Evolutionary conservation across 208 protist species (phyloP).

Genomic region (Angomonas deanei): DNA sequence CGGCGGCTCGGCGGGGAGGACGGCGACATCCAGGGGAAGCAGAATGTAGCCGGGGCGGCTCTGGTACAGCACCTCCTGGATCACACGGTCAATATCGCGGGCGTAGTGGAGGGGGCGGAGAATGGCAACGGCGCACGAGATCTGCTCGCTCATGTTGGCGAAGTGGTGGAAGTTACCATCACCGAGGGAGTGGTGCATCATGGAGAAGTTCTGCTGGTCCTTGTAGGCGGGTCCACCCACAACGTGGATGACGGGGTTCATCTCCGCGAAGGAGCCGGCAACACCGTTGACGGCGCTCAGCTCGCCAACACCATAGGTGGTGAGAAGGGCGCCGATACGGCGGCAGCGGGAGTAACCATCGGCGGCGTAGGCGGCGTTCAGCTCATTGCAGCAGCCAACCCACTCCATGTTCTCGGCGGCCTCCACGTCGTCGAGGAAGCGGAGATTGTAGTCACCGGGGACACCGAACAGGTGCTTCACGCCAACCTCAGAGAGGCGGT

Average conservation of each 20-base stretch:
- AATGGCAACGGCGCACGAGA: conserved; percentile 11
- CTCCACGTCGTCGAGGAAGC: conserved; percentile 35
- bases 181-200: conserved; percentile 29
- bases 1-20: neutral
- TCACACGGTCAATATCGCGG: conserved; percentile 28
- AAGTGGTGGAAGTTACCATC: conserved; percentile 27
- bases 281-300: conserved; percentile 37
- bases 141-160: conserved; percentile 13
- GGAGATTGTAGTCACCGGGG: conserved; percentile 41
- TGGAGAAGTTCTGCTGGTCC: conserved; percentile 1
- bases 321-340: conserved; percentile 34
- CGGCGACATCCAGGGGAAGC: conserved; percentile 23
- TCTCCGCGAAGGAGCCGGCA: conserved; percentile 18
- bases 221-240: conserved; percentile 18
- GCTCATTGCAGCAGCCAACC: conserved; percentile 38
- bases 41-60: conserved; percentile 31
- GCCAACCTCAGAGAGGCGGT: conserved; percentile 22
- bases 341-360: conserved; percentile 36
- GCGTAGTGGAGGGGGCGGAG: conserved; percentile 13
- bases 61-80: conserved; percentile 14
- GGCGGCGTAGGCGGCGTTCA: conserved; percentile 37
- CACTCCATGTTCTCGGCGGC: conserved; percentile 20
- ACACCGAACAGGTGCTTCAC: conserved; percentile 34
- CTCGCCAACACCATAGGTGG: conserved; percentile 43
- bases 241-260: conserved; percentile 26